Evolutionary conservation across 2,329 filamentous ascomycete genomes (phyloP).

Genomic region (Penicillium olsonii): DNA sequence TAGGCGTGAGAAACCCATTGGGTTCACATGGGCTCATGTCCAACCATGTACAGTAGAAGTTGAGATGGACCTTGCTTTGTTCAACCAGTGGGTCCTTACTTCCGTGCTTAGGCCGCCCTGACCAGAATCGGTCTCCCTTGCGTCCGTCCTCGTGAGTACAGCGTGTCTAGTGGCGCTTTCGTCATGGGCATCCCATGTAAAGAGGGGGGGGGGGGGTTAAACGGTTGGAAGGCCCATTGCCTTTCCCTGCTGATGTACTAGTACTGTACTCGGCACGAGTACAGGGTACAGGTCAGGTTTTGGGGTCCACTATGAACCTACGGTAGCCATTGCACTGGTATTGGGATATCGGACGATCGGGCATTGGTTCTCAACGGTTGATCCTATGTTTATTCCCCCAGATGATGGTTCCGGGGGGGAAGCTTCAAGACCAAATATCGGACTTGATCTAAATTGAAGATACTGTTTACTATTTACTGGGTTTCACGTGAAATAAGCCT

Average conservation of each 20-base stretch:
- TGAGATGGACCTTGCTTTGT: constrained; percentile 5
- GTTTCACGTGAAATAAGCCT: background rate
- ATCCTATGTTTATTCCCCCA: too few species aligned
- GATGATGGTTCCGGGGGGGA: too few species aligned
- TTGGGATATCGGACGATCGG: background rate
- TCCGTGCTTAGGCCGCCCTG: constrained; percentile 4
- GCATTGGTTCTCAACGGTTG: background rate
- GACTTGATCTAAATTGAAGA: background rate
- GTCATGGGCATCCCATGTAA: constrained; percentile 8
- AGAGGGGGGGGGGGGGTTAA: constrained; percentile 4
- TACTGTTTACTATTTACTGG: background rate
- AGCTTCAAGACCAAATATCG: background rate
- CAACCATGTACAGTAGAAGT: background rate
- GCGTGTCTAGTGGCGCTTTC: constrained; percentile 20
- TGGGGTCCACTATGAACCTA: background rate
- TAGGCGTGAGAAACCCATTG: too few species aligned
- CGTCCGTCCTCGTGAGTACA: constrained; percentile 22
- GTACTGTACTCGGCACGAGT: too few species aligned
- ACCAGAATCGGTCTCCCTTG: constrained; percentile 17
- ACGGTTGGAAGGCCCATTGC: constrained; percentile 2
- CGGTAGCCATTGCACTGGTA: background rate
- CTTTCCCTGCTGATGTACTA: constrained; percentile 1
- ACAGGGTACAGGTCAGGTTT: background rate
- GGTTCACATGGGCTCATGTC: background rate
- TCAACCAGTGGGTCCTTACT: constrained; percentile 11